These are phyloP conservation scores for Besnoitia besnoiti DNA, from an alignment of 169 alveolate species.

Conservation along the genomic window DNA sequence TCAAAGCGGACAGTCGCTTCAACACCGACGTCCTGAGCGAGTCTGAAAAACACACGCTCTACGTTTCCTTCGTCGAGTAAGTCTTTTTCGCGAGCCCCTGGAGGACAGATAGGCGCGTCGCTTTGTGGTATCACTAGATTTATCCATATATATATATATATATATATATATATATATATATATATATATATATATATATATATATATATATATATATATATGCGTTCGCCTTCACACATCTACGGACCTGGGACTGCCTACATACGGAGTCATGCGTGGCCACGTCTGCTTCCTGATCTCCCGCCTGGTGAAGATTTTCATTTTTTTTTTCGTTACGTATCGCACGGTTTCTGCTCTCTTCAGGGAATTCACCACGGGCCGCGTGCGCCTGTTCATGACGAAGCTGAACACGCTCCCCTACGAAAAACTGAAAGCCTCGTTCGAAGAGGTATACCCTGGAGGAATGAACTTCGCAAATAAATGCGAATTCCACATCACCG, in stretches of 20 bases:
- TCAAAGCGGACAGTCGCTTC: conserved; percentile 13
- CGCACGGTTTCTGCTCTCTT: background rate
- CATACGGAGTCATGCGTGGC: no score
- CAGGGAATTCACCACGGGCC: conserved; percentile 12
- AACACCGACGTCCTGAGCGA: conserved; percentile 8
- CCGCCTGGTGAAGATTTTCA: no score
- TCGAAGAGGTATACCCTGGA: background rate
- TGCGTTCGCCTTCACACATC: no score
- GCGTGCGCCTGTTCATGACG: background rate
- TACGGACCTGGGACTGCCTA: no score
- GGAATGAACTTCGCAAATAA: background rate
- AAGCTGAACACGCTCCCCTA: conserved; percentile 2
- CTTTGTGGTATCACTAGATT: background rate
- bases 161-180: no score
- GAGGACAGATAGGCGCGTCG: background rate
- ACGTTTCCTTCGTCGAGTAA: conserved; percentile 5
- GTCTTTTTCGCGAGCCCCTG: no score
- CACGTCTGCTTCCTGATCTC: no score
- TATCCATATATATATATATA: background rate
- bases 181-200: no score
- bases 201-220: no score
- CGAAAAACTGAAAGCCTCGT: background rate
- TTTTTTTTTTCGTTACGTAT: no score
- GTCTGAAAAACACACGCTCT: conserved; percentile 10
- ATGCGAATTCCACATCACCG: no score